A percentile compares a stretch with the other conserved stretches of the same genome.
phyloP scores from a whole-genome alignment of 805 yeast genomes.

The Lipomyces sp. region DNA sequence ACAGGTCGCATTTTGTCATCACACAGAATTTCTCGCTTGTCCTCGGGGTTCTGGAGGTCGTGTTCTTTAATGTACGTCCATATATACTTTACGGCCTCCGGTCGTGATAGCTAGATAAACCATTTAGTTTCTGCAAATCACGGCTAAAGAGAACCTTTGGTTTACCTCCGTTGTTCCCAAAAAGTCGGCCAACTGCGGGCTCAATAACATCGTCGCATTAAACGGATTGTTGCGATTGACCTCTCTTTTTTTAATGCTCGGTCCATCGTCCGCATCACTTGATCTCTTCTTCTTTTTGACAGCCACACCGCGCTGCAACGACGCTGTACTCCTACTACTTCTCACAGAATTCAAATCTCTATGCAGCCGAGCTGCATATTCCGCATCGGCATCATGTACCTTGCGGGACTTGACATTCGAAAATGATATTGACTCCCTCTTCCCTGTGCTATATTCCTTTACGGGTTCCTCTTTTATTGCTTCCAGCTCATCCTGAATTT shows the following conservation, averaged over 20 bases:
- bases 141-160: background rate
- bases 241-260: constrained; percentile 39
- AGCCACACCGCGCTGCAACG: background rate
- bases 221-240: constrained; percentile 41
- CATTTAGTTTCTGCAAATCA: constrained; percentile 19
- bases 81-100: constrained; percentile 68
- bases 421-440: background rate
- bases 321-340: constrained; percentile 10
- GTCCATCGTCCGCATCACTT: constrained; percentile 29
- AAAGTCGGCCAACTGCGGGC: constrained; percentile 57
- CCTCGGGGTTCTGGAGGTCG: constrained; percentile 67
- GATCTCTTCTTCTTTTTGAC: constrained; percentile 29
- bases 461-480: constrained; percentile 40
- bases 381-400: constrained; percentile 34
- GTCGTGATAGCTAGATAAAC: constrained; percentile 54
- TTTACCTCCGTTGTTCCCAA: constrained; percentile 50
- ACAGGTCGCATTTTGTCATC: constrained; percentile 61
- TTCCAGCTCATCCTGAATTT: constrained; percentile 51
- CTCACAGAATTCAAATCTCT: constrained; percentile 27
- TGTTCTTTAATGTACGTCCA: constrained; percentile 74
- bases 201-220: constrained; percentile 54
- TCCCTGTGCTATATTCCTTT: constrained; percentile 13
- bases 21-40: constrained; percentile 67
- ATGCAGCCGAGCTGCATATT: constrained; percentile 30
- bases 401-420: constrained; percentile 5